Conservation (phyloP, 768 basidiomycete genomes). For the Daedaleopsis sinensis region DNA sequence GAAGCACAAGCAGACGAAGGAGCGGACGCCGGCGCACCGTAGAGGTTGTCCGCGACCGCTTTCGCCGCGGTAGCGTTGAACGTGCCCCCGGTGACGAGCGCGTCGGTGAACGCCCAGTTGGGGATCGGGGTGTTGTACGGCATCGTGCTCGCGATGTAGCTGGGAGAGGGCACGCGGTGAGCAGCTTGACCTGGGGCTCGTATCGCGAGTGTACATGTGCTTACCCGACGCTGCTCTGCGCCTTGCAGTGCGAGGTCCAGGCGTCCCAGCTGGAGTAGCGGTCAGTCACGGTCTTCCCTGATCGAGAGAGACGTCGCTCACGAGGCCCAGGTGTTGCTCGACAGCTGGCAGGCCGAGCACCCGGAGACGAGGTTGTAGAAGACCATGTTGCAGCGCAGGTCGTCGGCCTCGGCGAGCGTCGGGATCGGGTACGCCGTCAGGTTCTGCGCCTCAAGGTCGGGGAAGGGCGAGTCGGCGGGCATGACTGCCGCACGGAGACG, state of each 20-base stretch:
- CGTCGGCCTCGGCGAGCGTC: not conserved
- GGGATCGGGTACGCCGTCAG: not conserved
- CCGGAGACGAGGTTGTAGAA: constrained; percentile 1
- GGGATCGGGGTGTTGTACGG: constrained; percentile 1
- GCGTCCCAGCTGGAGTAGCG: not conserved
- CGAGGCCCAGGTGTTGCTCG: not conserved
- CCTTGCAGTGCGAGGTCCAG: not conserved
- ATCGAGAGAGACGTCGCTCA: not conserved
- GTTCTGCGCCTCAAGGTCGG: not conserved
- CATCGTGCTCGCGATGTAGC: not conserved
- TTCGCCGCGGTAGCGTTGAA: not conserved
- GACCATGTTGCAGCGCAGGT: constrained; percentile 1
- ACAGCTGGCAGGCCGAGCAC: not conserved
- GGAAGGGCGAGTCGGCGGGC: not conserved
- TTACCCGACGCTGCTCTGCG: constrained; percentile 1
- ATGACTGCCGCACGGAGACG: not conserved
- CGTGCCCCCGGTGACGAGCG: not conserved
- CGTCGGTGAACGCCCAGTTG: constrained; percentile 1
- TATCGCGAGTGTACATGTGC: not conserved
- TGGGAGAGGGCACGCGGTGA: not conserved
- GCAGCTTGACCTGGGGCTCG: not conserved
- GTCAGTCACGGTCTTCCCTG: not conserved
- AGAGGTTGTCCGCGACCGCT: not conserved
- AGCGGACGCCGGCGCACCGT: not conserved
- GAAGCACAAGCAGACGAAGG: not conserved